A percentile compares a stretch with the other conserved stretches of the same genome.
Evolutionary conservation across 75 land plant species (phyloP).

Genomic region (Adiantum capillusveneris): DNA sequence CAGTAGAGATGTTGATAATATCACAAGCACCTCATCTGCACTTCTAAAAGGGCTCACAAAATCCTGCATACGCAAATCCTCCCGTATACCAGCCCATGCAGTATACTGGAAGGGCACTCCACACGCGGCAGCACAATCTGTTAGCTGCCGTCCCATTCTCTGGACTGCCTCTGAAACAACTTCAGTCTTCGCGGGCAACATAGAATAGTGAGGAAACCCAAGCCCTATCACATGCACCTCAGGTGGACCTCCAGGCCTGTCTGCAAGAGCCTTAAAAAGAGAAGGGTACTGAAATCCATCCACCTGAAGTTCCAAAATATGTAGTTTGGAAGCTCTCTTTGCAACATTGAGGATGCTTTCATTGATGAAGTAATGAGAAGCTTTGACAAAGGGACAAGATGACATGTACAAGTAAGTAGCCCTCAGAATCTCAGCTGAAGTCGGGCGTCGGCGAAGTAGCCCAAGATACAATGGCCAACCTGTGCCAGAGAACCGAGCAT

Average conservation of each 20-base stretch:
- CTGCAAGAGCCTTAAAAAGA: constrained; percentile 42
- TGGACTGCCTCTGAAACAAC: constrained; percentile 27
- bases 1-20: constrained; percentile 50
- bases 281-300: constrained; percentile 84
- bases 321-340: constrained; percentile 40
- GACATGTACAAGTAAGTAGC: constrained; percentile 48
- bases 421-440: constrained; percentile 56
- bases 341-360: constrained; percentile 40
- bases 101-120: constrained; percentile 7
- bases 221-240: constrained; percentile 72
- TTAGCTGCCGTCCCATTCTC: constrained; percentile 4
- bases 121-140: neutral
- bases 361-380: constrained; percentile 47
- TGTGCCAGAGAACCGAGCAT: constrained; percentile 7
- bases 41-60: constrained; percentile 18
- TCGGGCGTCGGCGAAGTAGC: constrained; percentile 7
- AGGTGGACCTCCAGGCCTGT: constrained; percentile 60
- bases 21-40: constrained; percentile 51
- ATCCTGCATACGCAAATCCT: constrained; percentile 1
- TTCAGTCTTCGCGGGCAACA: constrained; percentile 28
- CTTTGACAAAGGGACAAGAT: constrained; percentile 45
- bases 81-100: neutral
- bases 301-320: constrained; percentile 42
- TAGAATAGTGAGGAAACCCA: constrained; percentile 52
- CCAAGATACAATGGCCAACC: constrained; percentile 5